These are phyloP conservation scores for Nematocida parisii DNA, from an alignment of 371 early-diverging fungal species.

Conservation along the genomic window DNA sequence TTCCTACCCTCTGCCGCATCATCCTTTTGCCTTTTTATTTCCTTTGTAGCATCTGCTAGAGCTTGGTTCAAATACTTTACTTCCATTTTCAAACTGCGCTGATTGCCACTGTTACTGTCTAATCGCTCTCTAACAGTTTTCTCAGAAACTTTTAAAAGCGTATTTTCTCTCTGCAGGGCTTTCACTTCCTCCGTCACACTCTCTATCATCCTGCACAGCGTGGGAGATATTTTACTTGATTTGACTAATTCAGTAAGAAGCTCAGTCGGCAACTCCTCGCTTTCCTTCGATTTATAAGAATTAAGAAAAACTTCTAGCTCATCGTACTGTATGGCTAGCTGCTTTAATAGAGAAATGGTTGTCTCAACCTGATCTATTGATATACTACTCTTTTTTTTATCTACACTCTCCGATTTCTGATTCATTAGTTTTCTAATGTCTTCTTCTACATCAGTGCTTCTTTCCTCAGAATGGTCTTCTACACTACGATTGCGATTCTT, in stretches of 20 bases:
- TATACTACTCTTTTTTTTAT: not conserved
- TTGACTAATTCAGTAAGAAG: slow-evolving; percentile 58
- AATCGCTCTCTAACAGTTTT: slow-evolving; percentile 26
- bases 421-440: slow-evolving; percentile 45
- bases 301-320: slow-evolving; percentile 55
- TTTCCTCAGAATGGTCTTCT: slow-evolving; percentile 17
- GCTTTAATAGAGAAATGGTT: slow-evolving; percentile 26
- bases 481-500: not conserved
- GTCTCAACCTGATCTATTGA: slow-evolving; percentile 6
- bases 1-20: slow-evolving; percentile 47
- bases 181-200: slow-evolving; percentile 57
- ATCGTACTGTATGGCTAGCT: slow-evolving; percentile 53
- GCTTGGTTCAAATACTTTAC: slow-evolving; percentile 44
- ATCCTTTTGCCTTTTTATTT: slow-evolving; percentile 52
- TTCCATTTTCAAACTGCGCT: slow-evolving; percentile 33
- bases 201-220: slow-evolving; percentile 63
- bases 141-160: slow-evolving; percentile 29
- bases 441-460: slow-evolving; percentile 33
- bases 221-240: slow-evolving; percentile 60
- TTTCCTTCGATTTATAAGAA: slow-evolving; percentile 25
- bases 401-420: not conserved
- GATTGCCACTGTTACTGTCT: not conserved
- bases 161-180: slow-evolving; percentile 34
- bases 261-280: slow-evolving; percentile 55
- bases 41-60: slow-evolving; percentile 28